Percentiles rank a stretch among this genome's conserved stretches.
Conservation (phyloP, 1,284 basidiomycete genomes). For the Puccinia coronata region DNA sequence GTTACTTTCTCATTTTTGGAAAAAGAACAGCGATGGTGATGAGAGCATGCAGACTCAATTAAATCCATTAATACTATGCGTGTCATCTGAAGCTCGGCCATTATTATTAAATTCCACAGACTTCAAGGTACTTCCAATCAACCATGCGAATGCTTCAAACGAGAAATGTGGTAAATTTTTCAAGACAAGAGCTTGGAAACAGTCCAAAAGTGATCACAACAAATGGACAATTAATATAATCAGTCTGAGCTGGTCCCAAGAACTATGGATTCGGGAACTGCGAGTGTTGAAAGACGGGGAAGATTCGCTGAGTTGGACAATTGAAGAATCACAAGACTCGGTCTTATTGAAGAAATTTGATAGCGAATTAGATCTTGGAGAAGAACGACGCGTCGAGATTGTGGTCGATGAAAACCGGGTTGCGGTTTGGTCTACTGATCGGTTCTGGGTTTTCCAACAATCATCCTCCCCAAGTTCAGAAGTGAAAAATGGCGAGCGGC, state of each 20-base stretch:
- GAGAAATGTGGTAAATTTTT: neutral
- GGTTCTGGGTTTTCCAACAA: conserved; percentile 18
- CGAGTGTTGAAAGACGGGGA: neutral
- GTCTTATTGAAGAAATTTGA: conserved; percentile 1
- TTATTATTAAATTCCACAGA: conserved; percentile 9
- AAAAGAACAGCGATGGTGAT: conserved; percentile 22
- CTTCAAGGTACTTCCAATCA: conserved; percentile 18
- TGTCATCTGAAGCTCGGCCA: conserved; percentile 9
- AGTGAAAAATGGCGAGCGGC: neutral
- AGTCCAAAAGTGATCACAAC: neutral
- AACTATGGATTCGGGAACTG: conserved; percentile 30
- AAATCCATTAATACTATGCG: conserved; percentile 14
- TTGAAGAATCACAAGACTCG: conserved; percentile 15
- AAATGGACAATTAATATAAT: conserved; percentile 27
- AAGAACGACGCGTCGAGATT: conserved; percentile 12
- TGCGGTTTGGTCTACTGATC: conserved; percentile 30
- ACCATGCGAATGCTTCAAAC: conserved; percentile 9
- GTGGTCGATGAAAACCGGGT: conserved; percentile 13
- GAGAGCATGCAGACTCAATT: neutral
- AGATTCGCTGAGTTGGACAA: conserved; percentile 7
- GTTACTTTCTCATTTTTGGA: neutral
- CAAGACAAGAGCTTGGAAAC: conserved; percentile 19
- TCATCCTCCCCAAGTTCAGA: neutral
- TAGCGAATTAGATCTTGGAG: conserved; percentile 17
- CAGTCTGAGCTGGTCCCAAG: conserved; percentile 29